phyloP scores from a whole-genome alignment of 1,284 basidiomycete genomes.

The Rugosomyces carneus region DNA sequence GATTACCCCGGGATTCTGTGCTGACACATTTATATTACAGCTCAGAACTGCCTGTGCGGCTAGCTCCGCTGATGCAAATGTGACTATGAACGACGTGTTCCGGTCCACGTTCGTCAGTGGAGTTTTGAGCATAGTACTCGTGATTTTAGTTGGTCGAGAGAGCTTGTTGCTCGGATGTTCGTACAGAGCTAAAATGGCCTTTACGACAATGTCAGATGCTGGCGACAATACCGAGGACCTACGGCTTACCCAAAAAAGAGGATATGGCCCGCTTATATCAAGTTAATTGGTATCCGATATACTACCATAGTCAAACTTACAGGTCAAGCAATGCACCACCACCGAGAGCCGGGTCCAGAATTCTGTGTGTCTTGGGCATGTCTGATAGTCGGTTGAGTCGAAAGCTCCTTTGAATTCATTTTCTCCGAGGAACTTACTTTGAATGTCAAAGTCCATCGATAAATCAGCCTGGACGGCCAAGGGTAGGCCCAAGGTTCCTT shows the following conservation, averaged over 20 bases:
- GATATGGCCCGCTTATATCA: slow-evolving; percentile 68
- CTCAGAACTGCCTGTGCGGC: slow-evolving; percentile 63
- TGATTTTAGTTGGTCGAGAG: slow-evolving; percentile 49
- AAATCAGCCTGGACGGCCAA: slow-evolving; percentile 67
- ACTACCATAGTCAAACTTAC: slow-evolving; percentile 32
- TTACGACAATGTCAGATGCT: slow-evolving; percentile 5
- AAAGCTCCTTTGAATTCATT: neutral
- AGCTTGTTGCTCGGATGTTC: slow-evolving; percentile 68
- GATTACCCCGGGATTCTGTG: slow-evolving; percentile 42
- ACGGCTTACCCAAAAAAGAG: slow-evolving; percentile 65
- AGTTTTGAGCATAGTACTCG: slow-evolving; percentile 65
- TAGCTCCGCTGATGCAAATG: slow-evolving; percentile 50
- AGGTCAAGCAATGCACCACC: slow-evolving; percentile 85
- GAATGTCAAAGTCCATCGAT: slow-evolving; percentile 64
- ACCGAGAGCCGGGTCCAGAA: slow-evolving; percentile 76
- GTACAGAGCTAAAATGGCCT: slow-evolving; percentile 75
- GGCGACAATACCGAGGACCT: neutral
- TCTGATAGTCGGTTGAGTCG: slow-evolving; percentile 32
- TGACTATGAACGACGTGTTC: slow-evolving; percentile 71
- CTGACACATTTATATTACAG: slow-evolving; percentile 51
- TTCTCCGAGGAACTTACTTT: slow-evolving; percentile 45
- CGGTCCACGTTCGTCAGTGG: slow-evolving; percentile 76
- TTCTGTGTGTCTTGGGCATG: slow-evolving; percentile 63
- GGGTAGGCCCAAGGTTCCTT: slow-evolving; percentile 57
- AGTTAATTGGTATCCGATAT: neutral